Conservation (phyloP, 345 rosid genomes). For the Psidium guajava region DNA sequence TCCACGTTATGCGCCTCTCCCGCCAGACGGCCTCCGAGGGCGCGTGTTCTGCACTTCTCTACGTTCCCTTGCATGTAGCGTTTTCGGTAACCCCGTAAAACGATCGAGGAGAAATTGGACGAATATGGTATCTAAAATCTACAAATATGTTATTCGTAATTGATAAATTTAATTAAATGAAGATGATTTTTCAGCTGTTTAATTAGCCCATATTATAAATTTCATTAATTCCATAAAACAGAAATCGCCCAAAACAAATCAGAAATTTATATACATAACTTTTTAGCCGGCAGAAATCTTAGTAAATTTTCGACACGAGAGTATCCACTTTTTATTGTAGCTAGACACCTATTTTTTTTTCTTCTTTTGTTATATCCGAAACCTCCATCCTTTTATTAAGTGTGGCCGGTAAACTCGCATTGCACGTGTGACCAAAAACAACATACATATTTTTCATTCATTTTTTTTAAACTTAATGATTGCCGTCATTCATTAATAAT, state of each 20-base stretch:
- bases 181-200: neutral
- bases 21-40: neutral
- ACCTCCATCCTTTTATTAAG: no score
- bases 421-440: no score
- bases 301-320: no score
- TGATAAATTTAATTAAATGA: neutral
- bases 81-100: no score
- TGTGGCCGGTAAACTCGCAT: no score
- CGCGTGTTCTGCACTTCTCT: neutral
- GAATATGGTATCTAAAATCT: neutral
- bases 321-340: no score
- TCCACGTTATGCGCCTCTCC: neutral
- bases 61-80: neutral
- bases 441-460: no score
- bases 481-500: neutral
- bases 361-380: no score
- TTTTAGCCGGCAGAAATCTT: no score
- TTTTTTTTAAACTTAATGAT: no score
- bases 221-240: neutral
- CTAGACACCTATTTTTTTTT: no score
- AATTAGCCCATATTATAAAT: neutral
- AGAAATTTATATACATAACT: no score
- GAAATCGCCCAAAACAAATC: neutral
- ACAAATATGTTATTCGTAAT: neutral
- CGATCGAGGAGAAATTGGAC: neutral